Conservation (phyloP, 148 eudicot species). For the Rhododendron molle region DNA sequence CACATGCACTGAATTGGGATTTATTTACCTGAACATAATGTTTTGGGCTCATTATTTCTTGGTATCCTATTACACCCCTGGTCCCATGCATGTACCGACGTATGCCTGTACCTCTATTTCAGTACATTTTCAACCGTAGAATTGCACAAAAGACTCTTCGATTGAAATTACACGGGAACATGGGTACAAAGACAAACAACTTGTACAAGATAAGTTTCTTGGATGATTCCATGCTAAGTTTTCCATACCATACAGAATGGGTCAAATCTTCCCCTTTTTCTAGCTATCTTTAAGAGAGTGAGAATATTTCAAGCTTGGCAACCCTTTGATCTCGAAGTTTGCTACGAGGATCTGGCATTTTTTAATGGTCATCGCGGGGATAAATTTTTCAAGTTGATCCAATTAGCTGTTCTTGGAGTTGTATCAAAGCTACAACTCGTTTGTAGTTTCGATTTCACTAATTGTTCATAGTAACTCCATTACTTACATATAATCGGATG, state of each 20-base stretch:
- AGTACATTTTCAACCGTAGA: neutral
- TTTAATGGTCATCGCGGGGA: neutral
- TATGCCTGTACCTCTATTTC: neutral
- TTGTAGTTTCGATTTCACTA: neutral
- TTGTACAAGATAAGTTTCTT: neutral
- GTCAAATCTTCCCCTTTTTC: neutral
- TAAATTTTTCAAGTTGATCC: neutral
- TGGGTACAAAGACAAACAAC: neutral
- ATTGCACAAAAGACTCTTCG: neutral
- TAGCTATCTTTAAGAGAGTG: neutral
- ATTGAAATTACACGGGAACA: no score
- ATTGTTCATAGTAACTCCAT: no score
- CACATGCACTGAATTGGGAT: neutral
- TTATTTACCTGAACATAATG: neutral
- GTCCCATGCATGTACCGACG: no score
- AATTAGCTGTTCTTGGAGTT: neutral
- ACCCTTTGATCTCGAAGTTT: neutral
- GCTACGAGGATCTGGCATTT: neutral
- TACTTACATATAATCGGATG: no score
- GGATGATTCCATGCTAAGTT: neutral
- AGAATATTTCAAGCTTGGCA: neutral
- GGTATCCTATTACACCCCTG: neutral
- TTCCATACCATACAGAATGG: neutral
- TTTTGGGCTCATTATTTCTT: no score
- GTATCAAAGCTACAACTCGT: neutral